Base-by-base conservation (phyloP, 2,329 filamentous ascomycete genomes). In the Claviceps pazoutovae region DNA sequence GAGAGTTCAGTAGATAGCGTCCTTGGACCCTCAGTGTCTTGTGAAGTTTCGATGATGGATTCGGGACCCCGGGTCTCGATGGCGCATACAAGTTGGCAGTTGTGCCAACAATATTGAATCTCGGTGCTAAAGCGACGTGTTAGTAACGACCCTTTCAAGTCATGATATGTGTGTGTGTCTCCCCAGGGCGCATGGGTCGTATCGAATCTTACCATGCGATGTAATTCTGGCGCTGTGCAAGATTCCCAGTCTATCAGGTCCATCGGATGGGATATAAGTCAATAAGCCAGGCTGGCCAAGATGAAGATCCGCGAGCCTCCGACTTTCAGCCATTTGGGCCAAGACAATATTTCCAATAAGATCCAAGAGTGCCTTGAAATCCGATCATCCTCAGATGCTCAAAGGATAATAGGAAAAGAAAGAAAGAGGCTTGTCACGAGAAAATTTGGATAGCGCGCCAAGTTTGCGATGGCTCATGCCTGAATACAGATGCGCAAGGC, bases 1-100 rank as follows among this genome's bases (percentile, higher is more conserved):
- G 67, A 36, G 64, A 63, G 43, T 73, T 72, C 45, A 71, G 59
- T 3, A 81, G 69, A 75, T 75, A 80, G 64, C 67, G 67, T 48
- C 65, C 65, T 53, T 76, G 73, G 4, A 61, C 54, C 52, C 64
- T 59, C 23, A 64, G 59, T 56, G 62, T 60, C 51, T 61, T 52
- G 61, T 62, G 65, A 4, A 64, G 53, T 3, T 57, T 57, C 5
- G 61, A 61, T n/a, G 60, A 58, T 19, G 50, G 41, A 11, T 59
- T 54, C 0, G 61, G 60, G 6, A 56, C n/a, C 11, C 55, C 50
- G 5, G 56, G 52, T 48, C 58, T 68, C 17, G 65, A 65, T 16
- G 65, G 57, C 9, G 64, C 60, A 53, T 68, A 70, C 1, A 68
- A 54, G 47, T 68, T 59, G n/a, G 61, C 60, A 17, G 60, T 59